Base-by-base conservation (phyloP, 2,329 filamentous ascomycete genomes). In the Hypoxylon sp. region DNA sequence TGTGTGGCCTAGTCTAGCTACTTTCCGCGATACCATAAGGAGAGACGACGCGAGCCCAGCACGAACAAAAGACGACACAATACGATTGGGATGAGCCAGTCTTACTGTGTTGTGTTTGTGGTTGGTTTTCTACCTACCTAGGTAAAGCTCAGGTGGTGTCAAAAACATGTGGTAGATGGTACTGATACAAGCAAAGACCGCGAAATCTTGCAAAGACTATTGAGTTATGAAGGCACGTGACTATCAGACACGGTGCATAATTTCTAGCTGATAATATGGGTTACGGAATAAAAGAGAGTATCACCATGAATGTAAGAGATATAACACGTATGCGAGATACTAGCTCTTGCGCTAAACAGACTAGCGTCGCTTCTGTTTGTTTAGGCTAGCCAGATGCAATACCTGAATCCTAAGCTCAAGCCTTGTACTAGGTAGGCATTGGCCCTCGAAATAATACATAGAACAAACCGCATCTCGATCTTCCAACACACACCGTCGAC, bases 381-480 rank as follows among this genome's bases (percentile, higher is more conserved):
- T 47, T 46, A 47, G 34, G 51, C 39, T 62, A 62, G 52, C 54
- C 58, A 54, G 62, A 50, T 50, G 52, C 30, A 22, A 48, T 59
- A 57, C 53, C 53, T 49, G 44, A 63, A 56, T 49, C 48, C 47
- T 48, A 37, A 66, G 59, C 61, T 62, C 48, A 34, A 58, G 53
- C 54, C 56, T 65, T 56, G 44, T 53, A 61, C 26, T 51, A n/a
- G n/a, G n/a, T 55, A 46, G 52, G 64, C 48, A 46, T 56, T 56
- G 49, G 51, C 32, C 55, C 55, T 60, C 49, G 59, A 52, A 63
- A 49, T 26, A 50, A 26, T 44, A 41, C 10, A 37, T 50, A 43
- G 41, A 56, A 55, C 30, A 53, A 65, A 44, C 19, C 39, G 15
- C 32, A 48, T 49, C 41, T 19, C 7, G 20, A 52, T 53, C 49